phyloP scores from a whole-genome alignment of 2,329 filamentous ascomycete species.

The Neophaeococcomyces aloes region DNA sequence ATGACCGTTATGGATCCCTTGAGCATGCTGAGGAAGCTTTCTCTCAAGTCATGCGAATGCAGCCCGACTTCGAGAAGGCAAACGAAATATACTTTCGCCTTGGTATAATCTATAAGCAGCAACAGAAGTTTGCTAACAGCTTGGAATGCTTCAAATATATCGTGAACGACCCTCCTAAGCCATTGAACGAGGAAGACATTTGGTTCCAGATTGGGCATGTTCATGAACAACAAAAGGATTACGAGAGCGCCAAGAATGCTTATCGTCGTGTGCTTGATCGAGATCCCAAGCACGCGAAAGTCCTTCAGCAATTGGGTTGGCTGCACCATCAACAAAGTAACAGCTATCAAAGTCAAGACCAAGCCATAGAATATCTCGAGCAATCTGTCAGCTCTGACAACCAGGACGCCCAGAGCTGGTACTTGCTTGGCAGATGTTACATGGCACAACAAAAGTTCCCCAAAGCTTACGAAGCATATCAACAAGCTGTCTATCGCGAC shows the following conservation, averaged over 20 bases:
- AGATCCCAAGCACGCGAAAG: constrained; percentile 93
- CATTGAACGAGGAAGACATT: constrained; percentile 92
- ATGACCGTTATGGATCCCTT: constrained; percentile 89
- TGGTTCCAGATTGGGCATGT: constrained; percentile 99
- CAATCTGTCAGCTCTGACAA: constrained; percentile 96
- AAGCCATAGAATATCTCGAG: constrained; percentile 92
- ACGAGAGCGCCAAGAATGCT: constrained; percentile 81
- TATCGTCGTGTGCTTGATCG: constrained; percentile 89
- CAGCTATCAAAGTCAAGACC: constrained; percentile 83
- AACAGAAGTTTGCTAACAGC: constrained; percentile 85
- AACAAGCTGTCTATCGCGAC: constrained; percentile 96
- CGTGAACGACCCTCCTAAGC: constrained; percentile 80
- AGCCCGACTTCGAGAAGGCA: constrained; percentile 93
- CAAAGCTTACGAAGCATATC: constrained; percentile 96
- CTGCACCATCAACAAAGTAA: constrained; percentile 92
- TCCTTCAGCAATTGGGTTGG: constrained; percentile 95
- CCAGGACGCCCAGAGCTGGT: constrained; percentile 95
- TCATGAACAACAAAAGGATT: constrained; percentile 97
- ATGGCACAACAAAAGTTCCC: constrained; percentile 99
- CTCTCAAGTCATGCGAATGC: constrained; percentile 97
- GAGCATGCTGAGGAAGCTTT: constrained; percentile 98
- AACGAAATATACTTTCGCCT: constrained; percentile 98
- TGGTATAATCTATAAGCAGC: constrained; percentile 99
- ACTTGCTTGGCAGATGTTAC: constrained; percentile 91
- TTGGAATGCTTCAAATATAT: constrained; percentile 99